A percentile compares a stretch with the other conserved stretches of the same genome.
Evolutionary conservation across 768 basidiomycete species (phyloP).

Genomic region (Tremella fuciformis): DNA sequence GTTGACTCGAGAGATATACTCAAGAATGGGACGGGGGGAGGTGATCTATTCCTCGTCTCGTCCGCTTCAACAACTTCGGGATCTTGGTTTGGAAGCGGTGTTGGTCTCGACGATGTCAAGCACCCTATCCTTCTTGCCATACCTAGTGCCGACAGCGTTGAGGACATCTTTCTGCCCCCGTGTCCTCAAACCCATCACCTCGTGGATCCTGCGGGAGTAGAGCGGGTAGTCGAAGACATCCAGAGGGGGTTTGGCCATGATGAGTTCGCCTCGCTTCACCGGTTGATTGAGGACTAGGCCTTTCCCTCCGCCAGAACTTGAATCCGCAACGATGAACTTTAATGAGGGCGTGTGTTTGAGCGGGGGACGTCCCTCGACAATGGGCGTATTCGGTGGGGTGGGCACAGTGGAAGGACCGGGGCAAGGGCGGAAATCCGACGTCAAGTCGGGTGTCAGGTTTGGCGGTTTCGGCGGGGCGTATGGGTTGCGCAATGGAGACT

Average conservation of each 20-base stretch:
- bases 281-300: neutral
- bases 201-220: too few species aligned
- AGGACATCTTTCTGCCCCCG: too few species aligned
- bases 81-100: neutral
- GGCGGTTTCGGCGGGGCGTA: too few species aligned
- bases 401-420: too few species aligned
- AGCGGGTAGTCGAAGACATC: too few species aligned
- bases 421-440: too few species aligned
- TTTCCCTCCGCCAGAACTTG: neutral
- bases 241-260: neutral
- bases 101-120: neutral
- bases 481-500: too few species aligned
- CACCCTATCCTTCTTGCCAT: neutral
- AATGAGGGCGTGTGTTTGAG: too few species aligned
- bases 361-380: too few species aligned
- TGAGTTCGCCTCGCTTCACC: slow-evolving; percentile 3
- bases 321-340: neutral
- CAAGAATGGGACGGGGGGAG: neutral
- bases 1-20: slow-evolving; percentile 3
- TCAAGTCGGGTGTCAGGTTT: too few species aligned
- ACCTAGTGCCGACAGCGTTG: neutral
- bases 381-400: too few species aligned
- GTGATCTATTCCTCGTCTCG: neutral
- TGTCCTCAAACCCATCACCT: too few species aligned
- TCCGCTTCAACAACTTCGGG: neutral